phyloP scores from a whole-genome alignment of 495 filamentous ascomycete genomes.

The Acidiella bohemica region DNA sequence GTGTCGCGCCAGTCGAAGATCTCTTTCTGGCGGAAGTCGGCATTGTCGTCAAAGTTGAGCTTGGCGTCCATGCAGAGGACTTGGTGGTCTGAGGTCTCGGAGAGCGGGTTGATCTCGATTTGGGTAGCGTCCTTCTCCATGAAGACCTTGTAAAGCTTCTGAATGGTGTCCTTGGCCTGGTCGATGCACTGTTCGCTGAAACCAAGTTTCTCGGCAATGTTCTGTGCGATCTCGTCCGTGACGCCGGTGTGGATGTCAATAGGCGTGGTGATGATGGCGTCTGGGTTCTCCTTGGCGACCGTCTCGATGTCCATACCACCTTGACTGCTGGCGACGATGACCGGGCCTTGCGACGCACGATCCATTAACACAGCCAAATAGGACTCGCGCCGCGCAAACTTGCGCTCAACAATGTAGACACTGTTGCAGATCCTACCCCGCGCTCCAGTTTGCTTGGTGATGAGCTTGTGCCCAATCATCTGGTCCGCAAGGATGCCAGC shows the following conservation, averaged over 20 bases:
- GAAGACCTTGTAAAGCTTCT: constrained; percentile 98
- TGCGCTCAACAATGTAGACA: constrained; percentile 98
- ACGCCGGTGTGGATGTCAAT: constrained; percentile 92
- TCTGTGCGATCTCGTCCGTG: constrained; percentile 83
- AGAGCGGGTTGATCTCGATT: constrained; percentile 98
- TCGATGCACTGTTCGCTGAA: constrained; percentile 95
- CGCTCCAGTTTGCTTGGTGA: constrained; percentile 97
- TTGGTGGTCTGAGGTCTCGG: constrained; percentile 92
- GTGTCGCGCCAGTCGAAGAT: constrained; percentile 86
- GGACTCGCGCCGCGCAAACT: constrained; percentile 97
- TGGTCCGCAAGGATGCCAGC: constrained; percentile 96
- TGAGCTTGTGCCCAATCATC: constrained; percentile 99
- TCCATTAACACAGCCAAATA: constrained; percentile 98
- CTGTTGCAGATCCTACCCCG: constrained; percentile 82
- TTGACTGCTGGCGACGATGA: constrained; percentile 94
- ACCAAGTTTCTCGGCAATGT: constrained; percentile 81
- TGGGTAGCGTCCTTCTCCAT: constrained; percentile 96
- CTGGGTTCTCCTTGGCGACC: constrained; percentile 92
- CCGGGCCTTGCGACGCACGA: constrained; percentile 75
- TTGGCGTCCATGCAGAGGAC: constrained; percentile 99
- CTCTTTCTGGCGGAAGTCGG: constrained; percentile 94
- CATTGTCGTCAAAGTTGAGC: constrained; percentile 95
- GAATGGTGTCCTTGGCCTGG: constrained; percentile 85
- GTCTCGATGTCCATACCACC: constrained; percentile 98
- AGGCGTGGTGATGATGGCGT: constrained; percentile 82